Evolutionary conservation across 805 yeast genomes (phyloP), one percentile per base, ranked within the genome.

Genomic region (Candida khao-thaluensis): DNA sequence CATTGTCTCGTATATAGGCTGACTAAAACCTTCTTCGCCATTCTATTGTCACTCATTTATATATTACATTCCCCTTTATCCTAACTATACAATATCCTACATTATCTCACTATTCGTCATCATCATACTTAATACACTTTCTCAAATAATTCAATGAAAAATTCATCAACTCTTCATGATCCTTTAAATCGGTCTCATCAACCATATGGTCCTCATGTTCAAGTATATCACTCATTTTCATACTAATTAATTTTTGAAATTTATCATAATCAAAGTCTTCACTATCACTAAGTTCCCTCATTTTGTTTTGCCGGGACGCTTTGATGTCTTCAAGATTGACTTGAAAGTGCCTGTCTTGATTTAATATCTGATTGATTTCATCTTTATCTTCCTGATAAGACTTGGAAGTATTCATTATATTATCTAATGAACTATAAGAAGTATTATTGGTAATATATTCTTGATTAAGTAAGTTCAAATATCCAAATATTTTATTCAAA

Each of bases 301-400:
- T 8, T 17, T 18, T 27, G 20, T 28, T 27, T 5, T n/a, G 22
- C 18, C 34, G 17, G n/a, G 32, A 12, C 16, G 22, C 12, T 22
- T 31, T 31, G n/a, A 58, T 49, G 22, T 60, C 62, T n/a, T 44
- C 52, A 23, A 62, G 43, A n/a, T 45, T 41, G 7, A 46, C 39
- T 11, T 49, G 48, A 43, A 52, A 66, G 1, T 55, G 56, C 22
- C 52, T 51, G 42, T 68, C 71, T 35, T 66, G 69, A 6, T 56
- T 59, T 14, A 67, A 31, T 5, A 68, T 47, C 17, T 45, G 45
- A 23, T 49, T 41, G 7, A 69, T 64, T 40, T 68, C 74, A 32
- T 64, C 68, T 36, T 66, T 64, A 42, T 69, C 73, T 43, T 68
- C 73, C 34, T 64, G 66, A 34, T 62, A 63, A 4, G 68, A 57